Conservation (phyloP, 768 basidiomycete species). For the Tephrocybe sp. region DNA sequence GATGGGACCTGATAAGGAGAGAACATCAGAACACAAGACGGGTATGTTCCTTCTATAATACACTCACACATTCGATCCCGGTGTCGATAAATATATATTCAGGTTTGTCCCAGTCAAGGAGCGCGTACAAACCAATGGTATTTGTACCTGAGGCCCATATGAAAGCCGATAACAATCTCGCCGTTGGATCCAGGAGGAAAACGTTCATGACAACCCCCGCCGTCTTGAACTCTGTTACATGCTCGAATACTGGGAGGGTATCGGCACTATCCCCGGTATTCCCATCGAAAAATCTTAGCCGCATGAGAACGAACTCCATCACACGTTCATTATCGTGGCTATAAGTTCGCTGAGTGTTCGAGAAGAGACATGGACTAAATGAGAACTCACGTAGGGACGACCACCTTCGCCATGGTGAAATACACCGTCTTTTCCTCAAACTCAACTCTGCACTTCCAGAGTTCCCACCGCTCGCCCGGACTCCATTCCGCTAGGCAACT, state of each 20-base stretch:
- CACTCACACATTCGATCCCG: slow-evolving; percentile 69
- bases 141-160: slow-evolving; percentile 57
- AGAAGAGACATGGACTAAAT: neutral
- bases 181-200: slow-evolving; percentile 67
- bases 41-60: too few relatives aligned
- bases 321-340: slow-evolving; percentile 62
- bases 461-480: slow-evolving; percentile 61
- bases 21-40: too few relatives aligned
- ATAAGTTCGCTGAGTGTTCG: neutral
- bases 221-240: slow-evolving; percentile 63
- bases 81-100: slow-evolving; percentile 77
- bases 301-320: slow-evolving; percentile 75
- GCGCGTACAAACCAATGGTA: slow-evolving; percentile 60
- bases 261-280: slow-evolving; percentile 37
- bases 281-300: slow-evolving; percentile 57
- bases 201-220: slow-evolving; percentile 76
- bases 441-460: slow-evolving; percentile 80
- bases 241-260: slow-evolving; percentile 51
- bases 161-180: slow-evolving; percentile 63
- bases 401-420: slow-evolving; percentile 73
- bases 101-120: slow-evolving; percentile 64
- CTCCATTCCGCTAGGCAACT: slow-evolving; percentile 68
- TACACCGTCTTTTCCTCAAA: slow-evolving; percentile 71
- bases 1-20: slow-evolving; percentile 47
- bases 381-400: slow-evolving; percentile 47